These are phyloP conservation scores for Aureobasidium leucospermi DNA, from an alignment of 2,329 filamentous ascomycete species.

Conservation along the genomic window DNA sequence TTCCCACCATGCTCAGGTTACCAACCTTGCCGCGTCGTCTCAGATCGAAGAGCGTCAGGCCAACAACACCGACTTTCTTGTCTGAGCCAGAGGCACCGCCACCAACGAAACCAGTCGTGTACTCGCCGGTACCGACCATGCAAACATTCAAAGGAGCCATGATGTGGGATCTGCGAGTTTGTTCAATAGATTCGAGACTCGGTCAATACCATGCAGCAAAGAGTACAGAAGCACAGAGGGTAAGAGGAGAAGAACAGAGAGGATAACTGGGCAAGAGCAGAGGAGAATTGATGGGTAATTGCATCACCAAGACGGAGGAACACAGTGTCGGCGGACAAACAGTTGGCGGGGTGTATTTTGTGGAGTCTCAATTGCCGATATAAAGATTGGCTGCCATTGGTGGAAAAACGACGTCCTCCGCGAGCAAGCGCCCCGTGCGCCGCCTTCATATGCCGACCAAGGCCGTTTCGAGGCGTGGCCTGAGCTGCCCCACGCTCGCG, in stretches of 20 bases:
- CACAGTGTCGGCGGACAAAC: neutral
- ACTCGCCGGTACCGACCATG: slow-evolving; percentile 82
- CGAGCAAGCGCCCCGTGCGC: neutral
- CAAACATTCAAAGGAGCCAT: slow-evolving; percentile 45
- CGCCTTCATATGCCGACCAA: neutral
- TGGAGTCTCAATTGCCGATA: slow-evolving; percentile 14
- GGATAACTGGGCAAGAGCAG: neutral
- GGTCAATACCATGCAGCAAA: neutral
- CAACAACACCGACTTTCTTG: slow-evolving; percentile 94
- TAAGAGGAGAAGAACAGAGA: neutral
- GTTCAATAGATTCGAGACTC: neutral
- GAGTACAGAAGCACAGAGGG: neutral
- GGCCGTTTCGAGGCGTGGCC: neutral
- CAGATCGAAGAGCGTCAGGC: slow-evolving; percentile 81
- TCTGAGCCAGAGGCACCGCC: slow-evolving; percentile 77
- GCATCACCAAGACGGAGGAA: neutral
- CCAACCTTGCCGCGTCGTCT: slow-evolving; percentile 81
- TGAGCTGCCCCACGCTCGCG: neutral
- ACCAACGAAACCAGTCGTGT: slow-evolving; percentile 91
- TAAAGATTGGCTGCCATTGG: neutral
- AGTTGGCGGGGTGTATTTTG: slow-evolving; percentile 10
- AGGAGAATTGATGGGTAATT: slow-evolving; percentile 1
- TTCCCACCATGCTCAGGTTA: slow-evolving; percentile 81
- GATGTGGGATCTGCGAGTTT: slow-evolving; percentile 11
- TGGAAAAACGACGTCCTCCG: neutral